Percentiles rank a stretch among this genome's conserved stretches.
Conservation (phyloP, 139 green algal species). For the Raphidocelis subcapitata region DNA sequence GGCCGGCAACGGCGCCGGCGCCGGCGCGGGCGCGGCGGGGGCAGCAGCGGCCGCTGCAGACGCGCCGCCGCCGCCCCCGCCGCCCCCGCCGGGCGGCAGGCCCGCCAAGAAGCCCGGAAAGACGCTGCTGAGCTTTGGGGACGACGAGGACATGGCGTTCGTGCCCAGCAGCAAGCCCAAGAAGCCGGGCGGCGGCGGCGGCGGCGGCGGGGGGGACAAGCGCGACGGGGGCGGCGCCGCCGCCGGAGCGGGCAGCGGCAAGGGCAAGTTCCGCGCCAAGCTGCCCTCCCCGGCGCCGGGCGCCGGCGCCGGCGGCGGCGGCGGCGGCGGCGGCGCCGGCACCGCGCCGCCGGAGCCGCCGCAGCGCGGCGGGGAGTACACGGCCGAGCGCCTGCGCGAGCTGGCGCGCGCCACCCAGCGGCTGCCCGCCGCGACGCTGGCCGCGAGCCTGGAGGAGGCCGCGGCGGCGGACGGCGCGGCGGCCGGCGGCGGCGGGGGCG, state of each 20-base stretch:
- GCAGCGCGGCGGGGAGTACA: slow-evolving; percentile 32
- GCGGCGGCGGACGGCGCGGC: not conserved
- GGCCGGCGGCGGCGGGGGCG: not conserved
- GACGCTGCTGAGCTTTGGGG: slow-evolving; percentile 42
- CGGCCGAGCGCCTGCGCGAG: slow-evolving; percentile 23
- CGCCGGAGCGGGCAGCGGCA: slow-evolving; percentile 9
- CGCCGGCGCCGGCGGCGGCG: slow-evolving; percentile 7
- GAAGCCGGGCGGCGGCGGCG: not conserved
- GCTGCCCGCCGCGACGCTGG: slow-evolving; percentile 11
- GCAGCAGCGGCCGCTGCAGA: not conserved
- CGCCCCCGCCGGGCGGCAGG: not conserved
- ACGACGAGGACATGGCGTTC: slow-evolving; percentile 29
- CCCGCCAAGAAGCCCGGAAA: slow-evolving; percentile 22
- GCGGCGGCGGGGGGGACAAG: not conserved
- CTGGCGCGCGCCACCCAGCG: slow-evolving; percentile 12
- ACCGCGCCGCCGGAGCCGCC: too few relatives aligned
- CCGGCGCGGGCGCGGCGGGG: not conserved
- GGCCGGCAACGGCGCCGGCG: not conserved
- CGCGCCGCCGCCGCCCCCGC: slow-evolving; percentile 4
- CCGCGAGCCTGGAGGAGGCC: too few relatives aligned
- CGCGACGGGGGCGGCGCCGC: not conserved
- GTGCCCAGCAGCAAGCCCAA: slow-evolving; percentile 2
- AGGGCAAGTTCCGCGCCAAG: slow-evolving; percentile 11
- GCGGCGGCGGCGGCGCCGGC: slow-evolving; percentile 29
- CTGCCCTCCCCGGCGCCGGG: not conserved